phyloP scores from a whole-genome alignment of 305 asterid species.

The Plantago rigida region DNA sequence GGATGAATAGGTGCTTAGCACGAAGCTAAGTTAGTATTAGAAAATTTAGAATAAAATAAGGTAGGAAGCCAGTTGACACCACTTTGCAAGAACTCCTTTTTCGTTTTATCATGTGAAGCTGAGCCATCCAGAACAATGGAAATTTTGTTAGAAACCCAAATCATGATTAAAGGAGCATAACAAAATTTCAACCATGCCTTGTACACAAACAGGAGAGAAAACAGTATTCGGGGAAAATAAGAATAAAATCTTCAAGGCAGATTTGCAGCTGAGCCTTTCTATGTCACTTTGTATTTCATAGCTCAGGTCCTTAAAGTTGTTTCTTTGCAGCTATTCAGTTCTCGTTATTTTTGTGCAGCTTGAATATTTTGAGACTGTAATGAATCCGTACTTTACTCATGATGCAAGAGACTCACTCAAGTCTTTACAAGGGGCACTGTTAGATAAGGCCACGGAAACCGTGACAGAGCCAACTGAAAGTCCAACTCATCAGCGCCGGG shows the following conservation, averaged over 20 bases:
- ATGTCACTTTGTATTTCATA: neutral
- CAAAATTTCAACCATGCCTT: neutral
- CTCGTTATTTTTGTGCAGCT: conserved; percentile 53
- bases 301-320: neutral
- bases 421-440: conserved; percentile 76
- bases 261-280: neutral
- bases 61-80: no score
- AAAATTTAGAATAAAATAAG: no score
- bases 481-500: conserved; percentile 84
- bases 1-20: no score
- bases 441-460: conserved; percentile 81
- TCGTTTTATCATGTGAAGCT: neutral
- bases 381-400: conserved; percentile 85
- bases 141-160: conserved; percentile 9
- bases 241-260: no score
- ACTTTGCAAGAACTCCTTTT: neutral
- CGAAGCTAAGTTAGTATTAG: no score
- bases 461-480: conserved; percentile 66
- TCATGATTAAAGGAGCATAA: conserved; percentile 4
- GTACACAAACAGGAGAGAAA: no score
- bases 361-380: conserved; percentile 86
- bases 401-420: conserved; percentile 93
- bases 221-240: neutral
- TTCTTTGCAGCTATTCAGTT: conserved; percentile 25
- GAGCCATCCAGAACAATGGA: neutral